Evolutionary conservation across 345 rosid genomes (phyloP).

Genomic region (Pistacia integerrima): DNA sequence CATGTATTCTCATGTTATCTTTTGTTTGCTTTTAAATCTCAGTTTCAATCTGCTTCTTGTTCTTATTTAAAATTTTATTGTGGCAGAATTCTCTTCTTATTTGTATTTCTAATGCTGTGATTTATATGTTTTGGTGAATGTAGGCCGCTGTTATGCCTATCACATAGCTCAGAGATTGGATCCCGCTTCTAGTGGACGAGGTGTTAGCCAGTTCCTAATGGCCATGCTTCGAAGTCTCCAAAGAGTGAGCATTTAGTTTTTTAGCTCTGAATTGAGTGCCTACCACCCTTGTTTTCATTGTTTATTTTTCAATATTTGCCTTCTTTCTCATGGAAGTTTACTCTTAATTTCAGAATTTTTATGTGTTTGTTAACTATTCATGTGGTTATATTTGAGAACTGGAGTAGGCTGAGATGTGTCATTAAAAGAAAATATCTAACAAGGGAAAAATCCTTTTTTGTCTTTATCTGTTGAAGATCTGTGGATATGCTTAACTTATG

Average conservation of each 20-base stretch:
- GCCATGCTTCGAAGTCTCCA: conserved; percentile 91
- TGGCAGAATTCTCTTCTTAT: neutral
- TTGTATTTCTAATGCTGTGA: neutral
- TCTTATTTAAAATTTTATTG: neutral
- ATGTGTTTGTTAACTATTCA: neutral
- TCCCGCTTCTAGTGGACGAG: conserved; percentile 94
- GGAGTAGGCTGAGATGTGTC: neutral
- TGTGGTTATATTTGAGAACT: neutral
- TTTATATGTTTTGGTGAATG: conserved; percentile 1
- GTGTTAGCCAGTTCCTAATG: conserved; percentile 94
- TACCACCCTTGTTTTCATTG: too few relatives aligned
- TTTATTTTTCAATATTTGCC: neutral
- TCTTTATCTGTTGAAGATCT: neutral
- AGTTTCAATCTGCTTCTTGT: conserved; percentile 9
- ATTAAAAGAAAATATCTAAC: too few relatives aligned
- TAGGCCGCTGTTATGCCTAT: conserved; percentile 87
- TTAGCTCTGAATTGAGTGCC: neutral
- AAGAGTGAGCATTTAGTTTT: conserved; percentile 51
- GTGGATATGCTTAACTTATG: neutral
- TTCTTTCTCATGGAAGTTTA: neutral
- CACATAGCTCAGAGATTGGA: conserved; percentile 97
- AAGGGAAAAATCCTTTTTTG: neutral
- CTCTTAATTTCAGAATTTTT: neutral
- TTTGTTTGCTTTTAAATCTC: conserved; percentile 2
- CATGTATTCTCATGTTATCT: neutral